Percentiles rank a stretch among this genome's conserved stretches.
Conservation (phyloP, 2,329 filamentous ascomycete species). For the Gyromitra esculenta region DNA sequence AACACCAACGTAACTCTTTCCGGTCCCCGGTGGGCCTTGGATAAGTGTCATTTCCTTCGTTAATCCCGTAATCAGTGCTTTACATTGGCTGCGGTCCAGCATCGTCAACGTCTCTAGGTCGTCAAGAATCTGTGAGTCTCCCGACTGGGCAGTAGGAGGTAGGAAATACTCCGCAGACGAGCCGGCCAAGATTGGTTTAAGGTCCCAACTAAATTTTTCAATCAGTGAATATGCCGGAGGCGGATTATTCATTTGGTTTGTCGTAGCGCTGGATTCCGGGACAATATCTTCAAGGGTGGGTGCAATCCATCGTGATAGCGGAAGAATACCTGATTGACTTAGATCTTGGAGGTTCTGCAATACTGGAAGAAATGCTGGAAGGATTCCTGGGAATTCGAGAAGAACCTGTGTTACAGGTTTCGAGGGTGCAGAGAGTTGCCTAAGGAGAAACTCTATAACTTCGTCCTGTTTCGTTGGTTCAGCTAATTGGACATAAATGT, state of each 20-base stretch:
- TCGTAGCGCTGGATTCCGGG: not conserved
- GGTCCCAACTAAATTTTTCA: constrained; percentile 40
- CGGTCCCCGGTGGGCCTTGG: constrained; percentile 76
- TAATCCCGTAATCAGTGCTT: constrained; percentile 67
- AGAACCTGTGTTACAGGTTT: constrained; percentile 56
- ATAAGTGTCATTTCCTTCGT: constrained; percentile 69
- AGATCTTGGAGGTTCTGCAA: constrained; percentile 58
- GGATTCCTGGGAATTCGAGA: constrained; percentile 58
- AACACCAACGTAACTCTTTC: constrained; percentile 68
- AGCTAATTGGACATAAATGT: constrained; percentile 51
- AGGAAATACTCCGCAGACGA: constrained; percentile 13
- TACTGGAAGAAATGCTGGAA: constrained; percentile 58
- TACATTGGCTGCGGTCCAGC: constrained; percentile 67
- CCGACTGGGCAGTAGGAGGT: constrained; percentile 47
- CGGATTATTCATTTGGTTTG: constrained; percentile 3
- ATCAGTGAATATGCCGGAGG: constrained; percentile 33
- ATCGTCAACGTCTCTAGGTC: constrained; percentile 59
- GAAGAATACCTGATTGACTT: constrained; percentile 52
- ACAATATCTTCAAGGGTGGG: constrained; percentile 3
- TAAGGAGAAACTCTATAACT: constrained; percentile 21
- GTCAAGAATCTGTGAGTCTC: constrained; percentile 23
- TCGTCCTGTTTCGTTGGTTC: constrained; percentile 17
- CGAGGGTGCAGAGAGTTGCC: constrained; percentile 46
- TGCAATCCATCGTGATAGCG: constrained; percentile 56
- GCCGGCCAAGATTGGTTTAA: constrained; percentile 40